Percentiles rank a stretch among this genome's conserved stretches.
Conservation (phyloP, 208 protist genomes). For the Trypanosoma caninum region DNA sequence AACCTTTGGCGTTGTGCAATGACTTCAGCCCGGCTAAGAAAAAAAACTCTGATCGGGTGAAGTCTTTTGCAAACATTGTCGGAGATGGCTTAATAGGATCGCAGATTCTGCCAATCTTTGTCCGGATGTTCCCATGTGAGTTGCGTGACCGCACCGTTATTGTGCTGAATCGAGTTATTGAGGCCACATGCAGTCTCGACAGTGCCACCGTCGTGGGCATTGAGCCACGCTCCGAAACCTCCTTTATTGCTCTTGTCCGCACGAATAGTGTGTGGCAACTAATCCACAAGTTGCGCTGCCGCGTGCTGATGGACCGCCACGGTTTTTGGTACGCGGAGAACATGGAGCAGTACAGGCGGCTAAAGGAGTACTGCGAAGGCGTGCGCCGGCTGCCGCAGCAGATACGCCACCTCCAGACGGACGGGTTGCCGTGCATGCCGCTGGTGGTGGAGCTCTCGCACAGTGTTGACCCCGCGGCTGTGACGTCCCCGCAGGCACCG, state of each 20-base stretch:
- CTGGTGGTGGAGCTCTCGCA: conserved; percentile 71
- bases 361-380: conserved; percentile 77
- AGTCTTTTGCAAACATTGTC: too few relatives aligned
- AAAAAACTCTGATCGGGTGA: too few relatives aligned
- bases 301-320: conserved; percentile 78
- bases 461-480: conserved; percentile 15
- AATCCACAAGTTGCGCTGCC: conserved; percentile 62
- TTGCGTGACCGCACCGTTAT: conserved; percentile 45
- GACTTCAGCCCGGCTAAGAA: too few relatives aligned
- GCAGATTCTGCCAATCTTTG: conserved; percentile 42
- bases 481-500: conserved; percentile 26
- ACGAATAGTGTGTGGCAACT: conserved; percentile 49
- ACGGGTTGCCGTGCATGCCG: conserved; percentile 81
- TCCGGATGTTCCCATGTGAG: conserved; percentile 85
- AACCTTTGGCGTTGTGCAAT: too few relatives aligned
- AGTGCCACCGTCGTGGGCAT: conserved; percentile 43
- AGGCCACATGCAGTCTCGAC: conserved; percentile 28
- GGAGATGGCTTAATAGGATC: too few relatives aligned
- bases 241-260: conserved; percentile 57
- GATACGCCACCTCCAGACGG: conserved; percentile 59
- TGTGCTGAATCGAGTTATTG: conserved; percentile 69
- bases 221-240: conserved; percentile 71
- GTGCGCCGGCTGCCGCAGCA: conserved; percentile 71
- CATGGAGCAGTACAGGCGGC: conserved; percentile 52
- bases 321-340: conserved; percentile 71